These are phyloP conservation scores for Physaria fendleri DNA, from an alignment of 345 rosid species.

Conservation along the genomic window DNA sequence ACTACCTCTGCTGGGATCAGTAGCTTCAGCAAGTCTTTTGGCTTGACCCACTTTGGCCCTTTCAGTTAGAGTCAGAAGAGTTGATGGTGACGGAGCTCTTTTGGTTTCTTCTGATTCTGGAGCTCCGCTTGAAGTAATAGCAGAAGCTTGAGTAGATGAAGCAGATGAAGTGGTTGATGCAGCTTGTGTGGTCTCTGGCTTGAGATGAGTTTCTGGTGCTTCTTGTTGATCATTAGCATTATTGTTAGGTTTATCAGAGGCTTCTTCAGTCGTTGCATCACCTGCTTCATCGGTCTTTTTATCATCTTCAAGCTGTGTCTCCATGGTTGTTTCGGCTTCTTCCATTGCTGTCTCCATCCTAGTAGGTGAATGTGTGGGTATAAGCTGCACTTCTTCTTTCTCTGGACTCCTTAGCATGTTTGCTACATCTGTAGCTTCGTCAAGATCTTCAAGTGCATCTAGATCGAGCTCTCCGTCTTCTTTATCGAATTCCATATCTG, in stretches of 20 bases:
- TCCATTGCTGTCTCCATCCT: conserved; percentile 40
- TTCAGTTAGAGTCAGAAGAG: conserved; percentile 41
- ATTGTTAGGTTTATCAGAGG: conserved; percentile 48
- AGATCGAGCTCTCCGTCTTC: conserved; percentile 85
- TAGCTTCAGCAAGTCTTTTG: no score
- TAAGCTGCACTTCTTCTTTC: conserved; percentile 41
- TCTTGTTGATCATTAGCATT: conserved; percentile 36
- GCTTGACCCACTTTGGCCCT: conserved; percentile 53
- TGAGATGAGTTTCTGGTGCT: conserved; percentile 34
- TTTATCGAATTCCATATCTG: conserved; percentile 57
- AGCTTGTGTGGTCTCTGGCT: conserved; percentile 18
- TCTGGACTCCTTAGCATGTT: conserved; percentile 46
- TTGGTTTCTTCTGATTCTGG: conserved; percentile 44
- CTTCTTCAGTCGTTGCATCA: conserved; percentile 40
- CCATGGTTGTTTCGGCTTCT: conserved; percentile 48
- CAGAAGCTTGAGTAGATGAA: conserved; percentile 16
- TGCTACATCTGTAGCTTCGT: conserved; percentile 40
- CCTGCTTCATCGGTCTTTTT: conserved; percentile 64
- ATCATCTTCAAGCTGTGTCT: conserved; percentile 42
- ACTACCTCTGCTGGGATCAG: no score
- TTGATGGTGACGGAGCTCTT: conserved; percentile 44
- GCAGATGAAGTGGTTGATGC: not conserved
- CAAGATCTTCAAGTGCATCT: conserved; percentile 59
- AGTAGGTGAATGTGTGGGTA: conserved; percentile 58
- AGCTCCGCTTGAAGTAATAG: conserved; percentile 24